Evolutionary conservation across 1,139 yeast species (phyloP).

Genomic region (Pichia sp.): DNA sequence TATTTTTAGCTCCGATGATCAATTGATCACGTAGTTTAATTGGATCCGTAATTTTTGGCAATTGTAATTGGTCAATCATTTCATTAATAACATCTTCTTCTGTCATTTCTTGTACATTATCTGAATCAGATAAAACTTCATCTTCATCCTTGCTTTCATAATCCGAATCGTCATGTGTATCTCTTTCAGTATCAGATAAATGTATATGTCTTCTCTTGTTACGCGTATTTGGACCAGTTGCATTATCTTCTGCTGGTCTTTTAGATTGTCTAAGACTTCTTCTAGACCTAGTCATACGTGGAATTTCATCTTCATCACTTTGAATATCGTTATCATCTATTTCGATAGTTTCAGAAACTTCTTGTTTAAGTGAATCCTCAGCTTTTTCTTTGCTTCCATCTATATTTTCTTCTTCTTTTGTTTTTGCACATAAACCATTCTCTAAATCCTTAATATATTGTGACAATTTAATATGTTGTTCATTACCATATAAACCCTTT

Average conservation of each 20-base stretch:
- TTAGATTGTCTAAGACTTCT: neutral
- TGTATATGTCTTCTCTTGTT: neutral
- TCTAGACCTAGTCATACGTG: neutral
- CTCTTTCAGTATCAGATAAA: neutral
- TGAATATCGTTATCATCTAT: slow-evolving; percentile 16
- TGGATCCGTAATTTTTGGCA: neutral
- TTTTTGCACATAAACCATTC: slow-evolving; percentile 29
- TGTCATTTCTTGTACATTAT: neutral
- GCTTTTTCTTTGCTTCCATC: slow-evolving; percentile 22
- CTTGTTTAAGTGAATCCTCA: too few species aligned
- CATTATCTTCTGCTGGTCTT: neutral
- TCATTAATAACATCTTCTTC: slow-evolving; percentile 1
- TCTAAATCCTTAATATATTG: slow-evolving; percentile 29
- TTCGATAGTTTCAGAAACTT: slow-evolving; percentile 15
- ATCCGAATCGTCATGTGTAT: neutral
- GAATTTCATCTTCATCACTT: slow-evolving; percentile 5
- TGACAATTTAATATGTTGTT: slow-evolving; percentile 37
- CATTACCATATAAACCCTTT: slow-evolving; percentile 42
- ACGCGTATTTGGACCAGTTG: neutral
- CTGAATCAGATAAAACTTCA: neutral
- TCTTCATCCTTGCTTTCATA: neutral
- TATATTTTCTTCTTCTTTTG: slow-evolving; percentile 27
- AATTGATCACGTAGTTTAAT: slow-evolving; percentile 1
- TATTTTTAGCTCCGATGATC: slow-evolving; percentile 2
- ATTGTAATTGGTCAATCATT: slow-evolving; percentile 3